A percentile compares a stretch with the other conserved stretches of the same genome.
Evolutionary conservation across 2,329 filamentous ascomycete species (phyloP).

Genomic region (Triangularia verruculosa): DNA sequence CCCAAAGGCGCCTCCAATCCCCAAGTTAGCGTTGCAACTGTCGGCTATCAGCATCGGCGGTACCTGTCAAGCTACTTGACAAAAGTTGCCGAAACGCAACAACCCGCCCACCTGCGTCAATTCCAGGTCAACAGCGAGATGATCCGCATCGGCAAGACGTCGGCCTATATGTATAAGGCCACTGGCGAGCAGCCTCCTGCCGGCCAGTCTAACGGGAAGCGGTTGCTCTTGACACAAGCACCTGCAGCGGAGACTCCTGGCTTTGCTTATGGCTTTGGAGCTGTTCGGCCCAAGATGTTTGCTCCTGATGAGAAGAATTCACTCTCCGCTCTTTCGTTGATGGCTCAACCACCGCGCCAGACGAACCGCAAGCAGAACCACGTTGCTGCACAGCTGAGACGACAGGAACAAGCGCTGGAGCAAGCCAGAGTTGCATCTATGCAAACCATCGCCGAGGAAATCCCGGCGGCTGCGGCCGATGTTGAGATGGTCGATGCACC

Average conservation of each 20-base stretch:
- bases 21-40: conserved; percentile 35
- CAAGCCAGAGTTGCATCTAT: background rate
- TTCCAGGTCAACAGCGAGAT: conserved; percentile 40
- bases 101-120: conserved; percentile 40
- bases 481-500: background rate
- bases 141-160: conserved; percentile 40
- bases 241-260: background rate
- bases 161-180: conserved; percentile 41
- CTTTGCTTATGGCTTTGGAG: conserved; percentile 22
- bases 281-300: conserved; percentile 20
- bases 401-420: background rate
- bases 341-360: conserved; percentile 8
- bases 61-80: conserved; percentile 35
- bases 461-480: background rate
- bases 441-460: background rate
- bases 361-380: conserved; percentile 21
- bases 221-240: background rate
- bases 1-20: conserved; percentile 36
- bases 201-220: too few species aligned
- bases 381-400: conserved; percentile 9
- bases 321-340: conserved; percentile 22
- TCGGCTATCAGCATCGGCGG: conserved; percentile 36
- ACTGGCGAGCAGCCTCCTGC: background rate
- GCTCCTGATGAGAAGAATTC: conserved; percentile 11
- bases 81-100: conserved; percentile 35